phyloP scores from a whole-genome alignment of 2,329 filamentous ascomycete genomes.

The Canariomyces notabilis region DNA sequence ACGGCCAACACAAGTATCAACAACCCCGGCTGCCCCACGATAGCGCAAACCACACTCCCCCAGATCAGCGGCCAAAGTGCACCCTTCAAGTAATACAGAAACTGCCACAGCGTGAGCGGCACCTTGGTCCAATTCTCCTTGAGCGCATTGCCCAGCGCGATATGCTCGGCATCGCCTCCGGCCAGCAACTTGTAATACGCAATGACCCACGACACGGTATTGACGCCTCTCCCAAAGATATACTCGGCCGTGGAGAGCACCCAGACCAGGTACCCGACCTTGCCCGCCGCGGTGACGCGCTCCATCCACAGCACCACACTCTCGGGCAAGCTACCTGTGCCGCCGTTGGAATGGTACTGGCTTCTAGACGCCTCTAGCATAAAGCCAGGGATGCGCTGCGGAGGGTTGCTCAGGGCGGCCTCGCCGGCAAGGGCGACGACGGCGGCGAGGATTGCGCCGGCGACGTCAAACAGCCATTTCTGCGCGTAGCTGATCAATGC shows the following conservation, averaged over 20 bases:
- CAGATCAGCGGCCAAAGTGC: constrained; percentile 19
- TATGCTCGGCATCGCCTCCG: constrained; percentile 12
- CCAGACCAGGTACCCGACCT: constrained; percentile 24
- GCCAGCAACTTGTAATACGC: constrained; percentile 23
- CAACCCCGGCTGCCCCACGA: constrained; percentile 20
- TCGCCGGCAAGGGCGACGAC: background rate
- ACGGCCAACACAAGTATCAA: constrained; percentile 14
- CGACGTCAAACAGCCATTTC: constrained; percentile 19
- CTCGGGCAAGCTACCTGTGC: background rate
- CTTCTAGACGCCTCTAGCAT: background rate
- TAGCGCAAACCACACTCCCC: background rate
- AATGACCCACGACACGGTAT: constrained; percentile 26
- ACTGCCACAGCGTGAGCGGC: constrained; percentile 14
- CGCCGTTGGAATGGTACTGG: background rate
- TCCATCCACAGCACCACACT: background rate
- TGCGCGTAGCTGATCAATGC: constrained; percentile 18
- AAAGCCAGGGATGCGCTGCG: background rate
- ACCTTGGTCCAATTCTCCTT: constrained; percentile 10
- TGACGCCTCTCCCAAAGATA: constrained; percentile 27
- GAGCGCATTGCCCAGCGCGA: constrained; percentile 13
- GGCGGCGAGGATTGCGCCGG: constrained; percentile 1
- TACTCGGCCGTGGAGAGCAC: constrained; percentile 29
- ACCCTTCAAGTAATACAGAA: constrained; percentile 6
- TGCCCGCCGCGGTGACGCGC: constrained; percentile 5
- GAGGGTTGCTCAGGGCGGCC: background rate